Evolutionary conservation across 2,329 filamentous ascomycete species (phyloP).

Genomic region (Penicillium sp.): DNA sequence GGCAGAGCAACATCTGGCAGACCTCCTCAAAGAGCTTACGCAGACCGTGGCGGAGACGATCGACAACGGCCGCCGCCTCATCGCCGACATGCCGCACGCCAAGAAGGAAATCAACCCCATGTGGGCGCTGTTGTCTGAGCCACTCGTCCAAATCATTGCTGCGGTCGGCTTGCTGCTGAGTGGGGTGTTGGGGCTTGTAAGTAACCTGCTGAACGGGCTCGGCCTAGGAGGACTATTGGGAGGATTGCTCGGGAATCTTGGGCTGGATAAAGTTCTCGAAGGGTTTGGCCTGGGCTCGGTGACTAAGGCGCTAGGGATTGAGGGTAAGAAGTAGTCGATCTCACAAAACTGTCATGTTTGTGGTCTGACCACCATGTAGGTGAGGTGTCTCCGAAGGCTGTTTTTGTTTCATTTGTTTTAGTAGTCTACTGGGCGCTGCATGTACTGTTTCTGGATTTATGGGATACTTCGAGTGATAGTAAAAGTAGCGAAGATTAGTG

Average conservation of each 20-base stretch:
- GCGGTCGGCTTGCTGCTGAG: constrained; percentile 82
- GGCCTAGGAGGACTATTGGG: constrained; percentile 82
- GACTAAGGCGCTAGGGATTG: constrained; percentile 43
- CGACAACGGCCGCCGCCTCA: constrained; percentile 84
- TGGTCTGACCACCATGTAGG: not conserved
- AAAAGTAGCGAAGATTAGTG: no score
- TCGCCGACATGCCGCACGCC: constrained; percentile 87
- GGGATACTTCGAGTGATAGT: no score
- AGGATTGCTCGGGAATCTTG: constrained; percentile 74
- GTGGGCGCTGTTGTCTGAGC: constrained; percentile 74
- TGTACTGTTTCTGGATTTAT: not conserved
- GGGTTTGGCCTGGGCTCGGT: constrained; percentile 57
- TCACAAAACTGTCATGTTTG: not conserved
- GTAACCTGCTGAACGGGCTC: constrained; percentile 76
- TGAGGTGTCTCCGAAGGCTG: not conserved
- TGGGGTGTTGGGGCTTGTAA: constrained; percentile 84
- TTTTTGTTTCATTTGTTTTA: not conserved
- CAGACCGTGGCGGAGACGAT: constrained; percentile 80
- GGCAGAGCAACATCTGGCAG: constrained; percentile 83
- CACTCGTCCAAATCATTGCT: constrained; percentile 88
- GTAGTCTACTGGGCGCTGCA: not conserved
- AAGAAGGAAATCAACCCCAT: constrained; percentile 94
- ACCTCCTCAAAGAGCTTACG: constrained; percentile 82
- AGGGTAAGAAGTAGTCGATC: constrained; percentile 53
- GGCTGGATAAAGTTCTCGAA: constrained; percentile 60